These are phyloP conservation scores for Cordyceps fumosorosea DNA, from an alignment of 2,329 filamentous ascomycete genomes.

Conservation along the genomic window DNA sequence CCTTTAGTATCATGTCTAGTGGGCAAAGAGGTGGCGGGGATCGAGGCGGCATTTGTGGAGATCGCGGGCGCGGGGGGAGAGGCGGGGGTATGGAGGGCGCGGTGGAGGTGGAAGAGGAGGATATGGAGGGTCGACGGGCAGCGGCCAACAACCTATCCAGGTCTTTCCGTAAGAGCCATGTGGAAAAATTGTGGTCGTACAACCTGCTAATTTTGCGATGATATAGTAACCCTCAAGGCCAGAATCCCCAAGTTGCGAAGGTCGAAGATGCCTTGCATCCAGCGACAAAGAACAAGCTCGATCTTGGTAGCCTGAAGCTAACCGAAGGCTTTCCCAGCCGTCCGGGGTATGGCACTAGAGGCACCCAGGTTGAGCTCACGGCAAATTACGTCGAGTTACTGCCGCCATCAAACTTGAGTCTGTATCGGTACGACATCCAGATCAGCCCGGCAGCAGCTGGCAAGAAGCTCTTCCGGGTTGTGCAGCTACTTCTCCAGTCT, in stretches of 20 bases:
- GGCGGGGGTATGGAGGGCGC: not conserved
- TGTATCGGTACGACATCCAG: constrained; percentile 1
- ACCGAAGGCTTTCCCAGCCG: not conserved
- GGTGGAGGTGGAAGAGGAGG: not conserved
- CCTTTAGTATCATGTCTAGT: not conserved
- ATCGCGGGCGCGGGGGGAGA: not conserved
- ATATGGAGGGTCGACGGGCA: not conserved
- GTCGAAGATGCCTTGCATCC: not conserved
- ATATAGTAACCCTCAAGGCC: not conserved
- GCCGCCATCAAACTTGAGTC: not conserved
- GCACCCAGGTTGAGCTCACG: not conserved
- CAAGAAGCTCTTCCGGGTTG: not conserved
- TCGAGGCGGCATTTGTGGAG: not conserved
- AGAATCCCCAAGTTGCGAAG: not conserved
- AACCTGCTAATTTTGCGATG: not conserved
- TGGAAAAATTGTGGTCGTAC: not conserved
- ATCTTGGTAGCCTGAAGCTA: not conserved
- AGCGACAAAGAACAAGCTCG: not conserved
- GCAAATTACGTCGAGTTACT: constrained; percentile 5
- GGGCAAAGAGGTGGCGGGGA: not conserved
- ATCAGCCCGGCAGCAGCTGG: not conserved
- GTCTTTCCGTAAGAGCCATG: not conserved
- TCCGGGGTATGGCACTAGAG: constrained; percentile 3
- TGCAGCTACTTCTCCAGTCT: constrained; percentile 19
- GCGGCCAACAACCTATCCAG: not conserved